A percentile compares a stretch with the other conserved stretches of the same genome.
phyloP scores from a whole-genome alignment of 2,329 filamentous ascomycete species.

The Parasarocladium wereldwijsianum region DNA sequence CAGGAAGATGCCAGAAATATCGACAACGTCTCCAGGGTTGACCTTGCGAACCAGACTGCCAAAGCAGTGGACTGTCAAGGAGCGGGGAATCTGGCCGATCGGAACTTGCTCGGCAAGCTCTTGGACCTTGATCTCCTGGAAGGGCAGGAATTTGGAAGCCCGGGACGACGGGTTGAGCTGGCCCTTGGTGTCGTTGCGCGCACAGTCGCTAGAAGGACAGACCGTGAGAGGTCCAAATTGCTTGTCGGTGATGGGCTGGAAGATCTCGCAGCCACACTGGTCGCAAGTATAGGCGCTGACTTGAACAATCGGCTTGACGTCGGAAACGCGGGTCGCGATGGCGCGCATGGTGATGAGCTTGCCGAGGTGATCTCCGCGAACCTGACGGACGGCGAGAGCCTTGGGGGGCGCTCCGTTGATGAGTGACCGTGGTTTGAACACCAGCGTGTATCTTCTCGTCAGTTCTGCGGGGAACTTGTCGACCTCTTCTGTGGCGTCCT shows the following conservation, averaged over 20 bases:
- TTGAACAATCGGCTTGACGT: slow-evolving; percentile 94
- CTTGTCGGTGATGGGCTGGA: slow-evolving; percentile 86
- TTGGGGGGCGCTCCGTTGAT: slow-evolving; percentile 48
- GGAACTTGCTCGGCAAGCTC: slow-evolving; percentile 99
- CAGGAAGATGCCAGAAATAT: slow-evolving; percentile 88
- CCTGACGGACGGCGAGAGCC: slow-evolving; percentile 77
- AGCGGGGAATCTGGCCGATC: slow-evolving; percentile 90
- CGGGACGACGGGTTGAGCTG: slow-evolving; percentile 90
- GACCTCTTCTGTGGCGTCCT: slow-evolving; percentile 49
- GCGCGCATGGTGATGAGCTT: slow-evolving; percentile 87
- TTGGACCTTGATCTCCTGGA: slow-evolving; percentile 97
- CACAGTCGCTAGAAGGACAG: slow-evolving; percentile 84
- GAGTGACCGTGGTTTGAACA: slow-evolving; percentile 83
- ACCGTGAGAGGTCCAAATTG: slow-evolving; percentile 77
- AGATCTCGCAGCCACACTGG: slow-evolving; percentile 90
- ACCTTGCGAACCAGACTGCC: slow-evolving; percentile 74
- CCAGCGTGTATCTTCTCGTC: slow-evolving; percentile 84
- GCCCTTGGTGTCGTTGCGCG: slow-evolving; percentile 79
- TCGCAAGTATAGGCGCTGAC: slow-evolving; percentile 98
- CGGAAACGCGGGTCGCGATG: slow-evolving; percentile 88
- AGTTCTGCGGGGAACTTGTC: slow-evolving; percentile 84
- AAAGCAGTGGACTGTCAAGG: slow-evolving; percentile 78
- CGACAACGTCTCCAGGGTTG: slow-evolving; percentile 87
- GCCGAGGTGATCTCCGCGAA: slow-evolving; percentile 84
- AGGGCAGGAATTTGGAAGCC: slow-evolving; percentile 91